Conservation (phyloP, 1,284 basidiomycete species). For the Pulchroboletus neoregius region DNA sequence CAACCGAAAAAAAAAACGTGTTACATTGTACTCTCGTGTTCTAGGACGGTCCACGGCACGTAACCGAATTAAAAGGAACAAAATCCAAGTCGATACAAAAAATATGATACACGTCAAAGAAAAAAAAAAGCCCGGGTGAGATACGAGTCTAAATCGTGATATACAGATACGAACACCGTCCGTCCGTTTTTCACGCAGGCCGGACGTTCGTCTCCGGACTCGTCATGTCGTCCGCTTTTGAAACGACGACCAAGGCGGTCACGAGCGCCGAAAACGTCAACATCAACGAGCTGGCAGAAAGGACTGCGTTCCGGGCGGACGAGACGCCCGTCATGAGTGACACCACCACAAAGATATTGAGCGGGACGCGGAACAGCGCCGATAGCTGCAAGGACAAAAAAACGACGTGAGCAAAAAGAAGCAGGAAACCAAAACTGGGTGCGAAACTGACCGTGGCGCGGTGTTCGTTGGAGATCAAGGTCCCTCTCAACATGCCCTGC, state of each 20-base stretch:
- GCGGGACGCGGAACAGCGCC: conserved; percentile 68
- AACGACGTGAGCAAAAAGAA: background rate
- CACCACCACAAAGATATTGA: conserved; percentile 71
- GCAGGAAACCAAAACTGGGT: background rate
- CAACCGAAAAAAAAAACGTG: too few species aligned
- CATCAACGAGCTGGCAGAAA: conserved; percentile 55
- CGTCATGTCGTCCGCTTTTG: conserved; percentile 25
- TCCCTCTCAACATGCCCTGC: conserved; percentile 69
- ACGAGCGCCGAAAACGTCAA: conserved; percentile 59
- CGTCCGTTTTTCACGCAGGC: conserved; percentile 9
- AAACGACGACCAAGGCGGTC: conserved; percentile 49
- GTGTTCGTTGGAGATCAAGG: conserved; percentile 67
- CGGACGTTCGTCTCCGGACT: conserved; percentile 21
- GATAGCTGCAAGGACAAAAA: conserved; percentile 46
- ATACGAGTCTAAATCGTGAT: background rate
- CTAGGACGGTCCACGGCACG: background rate
- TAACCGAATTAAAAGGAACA: background rate
- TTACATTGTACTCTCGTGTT: too few species aligned
- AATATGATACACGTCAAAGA: background rate
- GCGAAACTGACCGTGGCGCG: conserved; percentile 58
- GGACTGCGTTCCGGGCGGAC: conserved; percentile 57
- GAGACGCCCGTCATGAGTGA: conserved; percentile 67
- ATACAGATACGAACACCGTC: background rate
- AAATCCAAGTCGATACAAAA: background rate
- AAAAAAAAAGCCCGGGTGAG: background rate